Evolutionary conservation across 768 basidiomycete genomes (phyloP).

Genomic region (Suillus discolor): DNA sequence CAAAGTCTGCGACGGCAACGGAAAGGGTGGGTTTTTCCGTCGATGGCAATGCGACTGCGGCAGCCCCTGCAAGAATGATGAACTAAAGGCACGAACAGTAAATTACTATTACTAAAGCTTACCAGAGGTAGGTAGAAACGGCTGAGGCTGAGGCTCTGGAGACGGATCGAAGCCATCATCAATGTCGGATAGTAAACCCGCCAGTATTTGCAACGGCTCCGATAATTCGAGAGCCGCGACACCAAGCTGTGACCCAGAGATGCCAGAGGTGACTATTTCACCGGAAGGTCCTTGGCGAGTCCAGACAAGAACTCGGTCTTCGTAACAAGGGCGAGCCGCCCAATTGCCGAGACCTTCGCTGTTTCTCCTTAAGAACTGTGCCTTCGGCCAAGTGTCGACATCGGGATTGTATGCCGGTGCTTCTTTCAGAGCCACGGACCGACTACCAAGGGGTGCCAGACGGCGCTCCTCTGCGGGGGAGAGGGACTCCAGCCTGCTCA

Average conservation of each 20-base stretch:
- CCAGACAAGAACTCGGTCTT: constrained; percentile 67
- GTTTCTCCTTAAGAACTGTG: constrained; percentile 17
- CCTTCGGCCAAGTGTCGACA: constrained; percentile 16
- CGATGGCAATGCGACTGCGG: constrained; percentile 10
- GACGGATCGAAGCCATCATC: constrained; percentile 23
- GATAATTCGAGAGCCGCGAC: constrained; percentile 78
- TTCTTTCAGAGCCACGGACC: constrained; percentile 27
- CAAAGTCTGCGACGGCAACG: not conserved
- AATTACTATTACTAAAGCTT: constrained; percentile 13
- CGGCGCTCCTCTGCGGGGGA: constrained; percentile 43
- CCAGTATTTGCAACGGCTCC: constrained; percentile 63
- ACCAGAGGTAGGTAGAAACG: constrained; percentile 20
- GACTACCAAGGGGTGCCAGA: constrained; percentile 47
- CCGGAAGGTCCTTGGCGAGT: constrained; percentile 42
- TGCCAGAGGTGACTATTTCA: constrained; percentile 36
- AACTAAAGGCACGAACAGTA: constrained; percentile 8
- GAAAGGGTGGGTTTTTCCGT: not conserved
- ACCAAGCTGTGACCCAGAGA: constrained; percentile 53
- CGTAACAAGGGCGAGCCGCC: constrained; percentile 75
- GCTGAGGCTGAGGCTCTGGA: constrained; percentile 18
- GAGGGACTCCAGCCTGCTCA: constrained; percentile 45
- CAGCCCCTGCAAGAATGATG: constrained; percentile 8
- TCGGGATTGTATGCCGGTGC: constrained; percentile 29
- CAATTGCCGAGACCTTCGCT: constrained; percentile 68
- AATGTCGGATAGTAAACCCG: constrained; percentile 42